Conservation (phyloP, 257 asterid genomes). For the Fraxinus anomala region DNA sequence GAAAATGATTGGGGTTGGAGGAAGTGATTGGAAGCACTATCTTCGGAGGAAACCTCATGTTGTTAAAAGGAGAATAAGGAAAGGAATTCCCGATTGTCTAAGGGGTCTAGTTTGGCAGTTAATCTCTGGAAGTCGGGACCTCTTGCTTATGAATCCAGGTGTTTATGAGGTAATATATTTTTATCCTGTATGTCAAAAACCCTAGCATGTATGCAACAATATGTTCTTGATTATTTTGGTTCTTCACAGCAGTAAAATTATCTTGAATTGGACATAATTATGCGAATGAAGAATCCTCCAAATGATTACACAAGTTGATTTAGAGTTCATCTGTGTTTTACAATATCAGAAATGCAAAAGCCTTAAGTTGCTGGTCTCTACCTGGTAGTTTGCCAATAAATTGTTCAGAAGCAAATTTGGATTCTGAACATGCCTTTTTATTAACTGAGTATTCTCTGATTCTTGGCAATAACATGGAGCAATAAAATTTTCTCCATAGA, state of each 20-base stretch:
- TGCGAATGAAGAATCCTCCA: neutral
- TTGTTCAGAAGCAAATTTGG: constrained; percentile 17
- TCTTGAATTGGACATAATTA: constrained; percentile 1
- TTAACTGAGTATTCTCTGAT: neutral
- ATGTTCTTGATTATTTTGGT: constrained; percentile 4
- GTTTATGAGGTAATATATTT: constrained; percentile 83
- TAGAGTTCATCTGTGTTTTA: constrained; percentile 2
- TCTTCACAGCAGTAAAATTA: neutral
- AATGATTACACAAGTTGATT: constrained; percentile 8
- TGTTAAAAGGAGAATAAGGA: constrained; percentile 92
- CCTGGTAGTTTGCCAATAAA: neutral
- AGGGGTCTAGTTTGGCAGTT: constrained; percentile 99
- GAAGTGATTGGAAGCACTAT: constrained; percentile 98
- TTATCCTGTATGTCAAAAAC: constrained; percentile 14
- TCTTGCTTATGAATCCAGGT: constrained; percentile 95
- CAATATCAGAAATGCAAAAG: neutral
- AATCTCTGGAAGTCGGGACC: constrained; percentile 97
- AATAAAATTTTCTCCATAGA: neutral
- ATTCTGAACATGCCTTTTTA: neutral
- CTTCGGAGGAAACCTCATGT: constrained; percentile 90
- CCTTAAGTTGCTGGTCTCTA: neutral
- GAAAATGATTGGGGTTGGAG: constrained; percentile 98
- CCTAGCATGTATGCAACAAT: neutral
- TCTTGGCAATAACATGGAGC: neutral
- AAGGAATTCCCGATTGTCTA: constrained; percentile 98